A percentile compares a stretch with the other conserved stretches of the same genome.
Conservation (phyloP, 176 grass and related monocot species). For the Hyparrhenia diplandra region DNA sequence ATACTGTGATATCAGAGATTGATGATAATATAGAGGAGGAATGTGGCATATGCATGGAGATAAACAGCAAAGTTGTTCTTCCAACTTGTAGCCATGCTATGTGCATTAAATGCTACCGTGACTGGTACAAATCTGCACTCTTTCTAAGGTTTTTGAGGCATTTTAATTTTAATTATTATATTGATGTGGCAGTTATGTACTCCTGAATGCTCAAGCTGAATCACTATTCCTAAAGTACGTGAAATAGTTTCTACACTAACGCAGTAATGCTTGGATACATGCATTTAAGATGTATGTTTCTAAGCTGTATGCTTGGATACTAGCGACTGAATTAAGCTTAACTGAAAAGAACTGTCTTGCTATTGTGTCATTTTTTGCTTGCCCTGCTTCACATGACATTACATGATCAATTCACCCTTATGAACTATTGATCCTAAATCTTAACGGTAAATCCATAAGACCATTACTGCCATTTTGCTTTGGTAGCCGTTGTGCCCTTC, state of each 20-base stretch:
- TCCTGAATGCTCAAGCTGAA: neutral
- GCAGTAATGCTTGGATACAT: too few relatives aligned
- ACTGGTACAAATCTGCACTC: slow-evolving; percentile 58
- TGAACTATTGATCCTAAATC: too few relatives aligned
- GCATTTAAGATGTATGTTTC: too few relatives aligned
- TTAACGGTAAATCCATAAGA: too few relatives aligned
- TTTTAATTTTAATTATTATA: neutral
- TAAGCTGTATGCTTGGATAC: too few relatives aligned
- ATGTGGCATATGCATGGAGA: slow-evolving; percentile 97
- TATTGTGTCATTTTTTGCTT: too few relatives aligned
- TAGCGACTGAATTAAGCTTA: too few relatives aligned
- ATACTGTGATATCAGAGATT: slow-evolving; percentile 60
- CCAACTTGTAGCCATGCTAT: slow-evolving; percentile 86
- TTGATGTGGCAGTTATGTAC: neutral
- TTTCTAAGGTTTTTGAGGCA: slow-evolving; percentile 15
- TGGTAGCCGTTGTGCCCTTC: neutral
- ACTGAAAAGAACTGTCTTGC: too few relatives aligned
- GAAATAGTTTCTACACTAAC: too few relatives aligned
- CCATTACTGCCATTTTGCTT: neutral
- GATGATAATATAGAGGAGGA: slow-evolving; percentile 88
- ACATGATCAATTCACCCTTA: too few relatives aligned
- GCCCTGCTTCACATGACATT: too few relatives aligned
- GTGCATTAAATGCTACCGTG: slow-evolving; percentile 91
- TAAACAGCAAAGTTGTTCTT: slow-evolving; percentile 67
- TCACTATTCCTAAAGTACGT: too few relatives aligned